Percentiles rank a stretch among this genome's conserved stretches.
phyloP scores from a whole-genome alignment of 1,284 basidiomycete species.

The Cutaneotrichosporon sp. region DNA sequence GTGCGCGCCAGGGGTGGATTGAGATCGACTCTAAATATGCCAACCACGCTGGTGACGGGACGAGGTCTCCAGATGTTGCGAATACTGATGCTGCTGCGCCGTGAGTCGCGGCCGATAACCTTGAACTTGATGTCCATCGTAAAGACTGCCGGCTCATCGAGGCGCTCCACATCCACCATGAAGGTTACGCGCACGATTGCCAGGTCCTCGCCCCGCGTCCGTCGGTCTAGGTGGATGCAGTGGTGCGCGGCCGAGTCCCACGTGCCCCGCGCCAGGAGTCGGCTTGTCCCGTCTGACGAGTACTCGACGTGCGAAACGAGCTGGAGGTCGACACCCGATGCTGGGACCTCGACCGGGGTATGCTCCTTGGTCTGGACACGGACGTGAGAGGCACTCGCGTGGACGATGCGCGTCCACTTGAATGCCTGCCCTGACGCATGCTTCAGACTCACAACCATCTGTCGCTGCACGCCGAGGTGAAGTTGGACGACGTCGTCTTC shows the following conservation, averaged over 20 bases:
- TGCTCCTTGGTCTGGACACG: slow-evolving; percentile 81
- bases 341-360: slow-evolving; percentile 71
- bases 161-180: slow-evolving; percentile 77
- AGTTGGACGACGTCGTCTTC: slow-evolving; percentile 81
- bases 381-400: slow-evolving; percentile 59
- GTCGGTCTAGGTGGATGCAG: slow-evolving; percentile 77
- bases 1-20: slow-evolving; percentile 82
- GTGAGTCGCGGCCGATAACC: slow-evolving; percentile 79
- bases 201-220: slow-evolving; percentile 74
- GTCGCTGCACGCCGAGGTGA: slow-evolving; percentile 89
- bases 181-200: slow-evolving; percentile 75
- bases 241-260: slow-evolving; percentile 96
- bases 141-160: slow-evolving; percentile 79
- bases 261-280: slow-evolving; percentile 66
- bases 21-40: slow-evolving; percentile 75
- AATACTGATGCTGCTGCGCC: slow-evolving; percentile 64
- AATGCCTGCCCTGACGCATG: slow-evolving; percentile 88
- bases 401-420: slow-evolving; percentile 70
- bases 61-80: slow-evolving; percentile 68
- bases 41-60: slow-evolving; percentile 48
- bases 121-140: slow-evolving; percentile 79
- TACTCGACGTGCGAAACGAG: slow-evolving; percentile 66
- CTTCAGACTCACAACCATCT: slow-evolving; percentile 70
- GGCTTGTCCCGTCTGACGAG: slow-evolving; percentile 76
- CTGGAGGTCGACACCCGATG: slow-evolving; percentile 65